Conservation (phyloP, 2,329 filamentous ascomycete species). For the Chrysoporthe cubensis region DNA sequence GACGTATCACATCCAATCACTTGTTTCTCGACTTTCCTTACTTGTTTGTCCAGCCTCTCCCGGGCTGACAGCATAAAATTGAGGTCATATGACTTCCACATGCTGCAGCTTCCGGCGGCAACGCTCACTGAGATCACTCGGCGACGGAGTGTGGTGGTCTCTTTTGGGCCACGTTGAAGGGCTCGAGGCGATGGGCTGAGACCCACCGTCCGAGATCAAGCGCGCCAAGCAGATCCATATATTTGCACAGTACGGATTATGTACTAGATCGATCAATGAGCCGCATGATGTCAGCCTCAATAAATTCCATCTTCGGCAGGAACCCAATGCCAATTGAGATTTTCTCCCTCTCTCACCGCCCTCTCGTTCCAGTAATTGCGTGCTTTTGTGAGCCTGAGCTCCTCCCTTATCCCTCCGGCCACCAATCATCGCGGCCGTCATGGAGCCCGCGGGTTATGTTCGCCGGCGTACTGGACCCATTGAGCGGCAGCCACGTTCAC, state of each 20-base stretch:
- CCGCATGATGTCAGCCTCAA: constrained; percentile 20
- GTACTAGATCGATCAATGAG: constrained; percentile 12
- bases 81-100: constrained; percentile 25
- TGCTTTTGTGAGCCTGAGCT: constrained; percentile 18
- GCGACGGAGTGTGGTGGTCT: neutral
- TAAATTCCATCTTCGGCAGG: constrained; percentile 25
- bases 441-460: constrained; percentile 20
- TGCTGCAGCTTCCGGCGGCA: constrained; percentile 21
- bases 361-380: constrained; percentile 12
- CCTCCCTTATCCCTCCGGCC: constrained; percentile 19
- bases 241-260: constrained; percentile 17
- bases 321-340: constrained; percentile 28
- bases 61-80: constrained; percentile 20
- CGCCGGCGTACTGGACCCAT: constrained; percentile 33
- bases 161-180: neutral
- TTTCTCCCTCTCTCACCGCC: constrained; percentile 16
- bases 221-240: neutral
- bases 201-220: constrained; percentile 16
- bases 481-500: constrained; percentile 40
- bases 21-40: constrained; percentile 13
- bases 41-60: constrained; percentile 23
- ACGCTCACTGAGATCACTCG: neutral
- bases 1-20: constrained; percentile 28
- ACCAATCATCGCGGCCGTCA: constrained; percentile 22
- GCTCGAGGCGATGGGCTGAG: constrained; percentile 12